Percentiles rank a stretch among this genome's conserved stretches.
Evolutionary conservation across 2,329 filamentous ascomycete genomes (phyloP).

Genomic region (Trichoderma aggressivum): DNA sequence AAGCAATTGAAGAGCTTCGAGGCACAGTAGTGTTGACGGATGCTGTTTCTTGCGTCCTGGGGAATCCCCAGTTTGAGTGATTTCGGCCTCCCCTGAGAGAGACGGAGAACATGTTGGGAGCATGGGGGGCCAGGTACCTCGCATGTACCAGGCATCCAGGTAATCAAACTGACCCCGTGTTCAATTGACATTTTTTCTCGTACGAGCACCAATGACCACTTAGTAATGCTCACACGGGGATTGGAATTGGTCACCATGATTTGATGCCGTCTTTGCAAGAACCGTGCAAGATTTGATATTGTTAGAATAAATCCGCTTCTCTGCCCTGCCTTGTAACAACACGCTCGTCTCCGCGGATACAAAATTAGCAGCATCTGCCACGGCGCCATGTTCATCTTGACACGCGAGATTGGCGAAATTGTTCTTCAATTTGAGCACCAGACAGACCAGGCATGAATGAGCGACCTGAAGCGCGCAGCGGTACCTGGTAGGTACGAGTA

Average conservation of each 20-base stretch:
- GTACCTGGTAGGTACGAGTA: neutral
- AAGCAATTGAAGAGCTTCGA: too few relatives aligned
- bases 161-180: neutral
- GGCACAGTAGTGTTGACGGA: neutral
- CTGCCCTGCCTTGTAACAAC: neutral
- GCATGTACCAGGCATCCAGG: neutral
- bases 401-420: conserved; percentile 10
- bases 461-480: neutral
- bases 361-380: neutral
- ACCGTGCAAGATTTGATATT: neutral
- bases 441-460: neutral
- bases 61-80: neutral
- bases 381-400: neutral
- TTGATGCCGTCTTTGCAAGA: neutral
- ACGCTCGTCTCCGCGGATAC: neutral
- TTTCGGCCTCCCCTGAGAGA: neutral
- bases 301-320: neutral
- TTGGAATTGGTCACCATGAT: neutral
- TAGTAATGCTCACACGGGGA: neutral
- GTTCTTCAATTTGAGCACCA: neutral
- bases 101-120: neutral
- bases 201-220: neutral
- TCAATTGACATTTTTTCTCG: neutral
- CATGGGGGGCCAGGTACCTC: neutral
- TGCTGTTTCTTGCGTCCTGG: neutral